Base-by-base conservation (phyloP, 257 asterid species). In the Solanum paucissectum region DNA sequence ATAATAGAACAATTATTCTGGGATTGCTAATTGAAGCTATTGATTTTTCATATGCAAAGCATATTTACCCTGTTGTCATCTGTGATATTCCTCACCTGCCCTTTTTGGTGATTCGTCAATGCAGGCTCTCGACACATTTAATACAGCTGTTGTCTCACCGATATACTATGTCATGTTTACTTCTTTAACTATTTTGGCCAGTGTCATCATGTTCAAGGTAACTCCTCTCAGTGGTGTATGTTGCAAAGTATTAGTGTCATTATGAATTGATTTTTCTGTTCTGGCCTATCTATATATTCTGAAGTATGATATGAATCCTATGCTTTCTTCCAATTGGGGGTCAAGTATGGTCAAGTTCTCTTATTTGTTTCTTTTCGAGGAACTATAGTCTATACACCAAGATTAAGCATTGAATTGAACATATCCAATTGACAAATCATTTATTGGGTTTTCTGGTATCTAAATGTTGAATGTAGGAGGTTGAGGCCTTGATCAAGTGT, bases 161-260 rank as follows among this genome's bases (percentile, higher is more conserved):
- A 95, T 97, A 76, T 97, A 97, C 93, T 97, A 95, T 86, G 98
- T 95, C 88, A 95, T 95, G 99, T 97, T 97, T 94, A 97, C 99
- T 42, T 93, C 98, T 85, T 93, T 97, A 5, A 97, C 99, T 7
- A 97, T 97, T 66, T 86, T 97, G 93, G 99, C 99, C 83, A 97
- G 99, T 84, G 98, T 97, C 83, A 97, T 97, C 90, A 97, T 97
- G 99, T 97, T 97, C 95, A 97, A 97, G 99, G 99, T 97, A 94
- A 88, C 91, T 87, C 88, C 86, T 66, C 77, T 75, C 16, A 23
- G 14, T 42, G 4, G 34, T 40, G 34, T 32, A 40, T 0, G 36
- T n/a, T 76, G 83, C 58, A 6, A 25, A 25, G 49, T 42, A 8
- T 77, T 25, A 25, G 84, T 77, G 62, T 46, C 69, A 27, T 81